Base-by-base conservation (phyloP, 31 red algal genomes). In the Porphyra umbilicalis region DNA sequence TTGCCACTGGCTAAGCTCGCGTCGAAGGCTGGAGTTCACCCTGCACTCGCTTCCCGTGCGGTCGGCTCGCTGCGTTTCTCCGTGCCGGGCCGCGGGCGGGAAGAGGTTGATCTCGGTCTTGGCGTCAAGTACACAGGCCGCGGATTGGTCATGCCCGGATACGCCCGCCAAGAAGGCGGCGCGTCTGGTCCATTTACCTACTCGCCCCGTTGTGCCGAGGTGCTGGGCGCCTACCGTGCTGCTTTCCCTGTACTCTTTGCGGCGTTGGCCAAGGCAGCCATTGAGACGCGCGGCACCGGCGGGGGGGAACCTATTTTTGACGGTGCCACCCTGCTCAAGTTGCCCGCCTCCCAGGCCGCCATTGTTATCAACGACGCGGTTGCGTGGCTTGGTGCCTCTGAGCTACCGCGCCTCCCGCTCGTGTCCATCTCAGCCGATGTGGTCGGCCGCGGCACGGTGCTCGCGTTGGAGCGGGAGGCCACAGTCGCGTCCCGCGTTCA, bases 101-200 rank as follows among this genome's bases (percentile, higher is more conserved):
- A 92, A 11, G 85, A 91, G 38, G 83, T 89, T 35, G 94, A 97
- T 39, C 35, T 97, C 6, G 94, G 94, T 20, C 79, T 97, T 35
- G 88, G 94, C 15, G 82, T 97, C 44, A 92, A 93, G 78, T 97
- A 91, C 46, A 85, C 85, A 18, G 88, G 84, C 16, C 75, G 88
- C 10, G 88, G 81, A 35, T 78, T 97, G 15, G 78, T 82, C 76
- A 85, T 97, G 39, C 90, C 90, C 8, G 94, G 94, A 10, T 97
- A 97, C 68, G 92, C 92, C 33, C 33, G 77, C 33, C 67, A 82
- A 46, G 76, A 75, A n/a, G 92, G 90, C 67, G 92, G 87, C 32
- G 81, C 81, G 81, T 38, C 83, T 36, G 67, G 57, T 18, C 57
- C 76, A 31, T 94, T 85, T 78, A 74, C 80, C 16, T 89, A 90